Evolutionary conservation across 202 grass and related monocot species (phyloP).

Genomic region (Schoenoplectus tabernaemontani): DNA sequence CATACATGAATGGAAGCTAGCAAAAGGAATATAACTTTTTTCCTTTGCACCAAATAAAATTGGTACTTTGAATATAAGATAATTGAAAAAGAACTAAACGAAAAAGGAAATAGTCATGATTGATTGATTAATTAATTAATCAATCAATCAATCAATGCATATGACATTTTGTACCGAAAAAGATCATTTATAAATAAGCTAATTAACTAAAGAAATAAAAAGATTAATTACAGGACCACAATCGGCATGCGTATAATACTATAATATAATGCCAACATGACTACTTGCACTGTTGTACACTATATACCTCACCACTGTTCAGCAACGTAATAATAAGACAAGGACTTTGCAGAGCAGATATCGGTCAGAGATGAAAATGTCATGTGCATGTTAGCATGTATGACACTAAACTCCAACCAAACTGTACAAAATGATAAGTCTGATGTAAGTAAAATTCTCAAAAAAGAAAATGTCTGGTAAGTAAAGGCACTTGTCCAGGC

Average conservation of each 20-base stretch:
- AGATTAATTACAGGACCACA: background rate
- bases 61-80: background rate
- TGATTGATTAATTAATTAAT: too few relatives aligned
- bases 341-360: background rate
- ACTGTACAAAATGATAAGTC: background rate
- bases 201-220: too few relatives aligned
- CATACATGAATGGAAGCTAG: background rate
- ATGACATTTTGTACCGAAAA: too few relatives aligned
- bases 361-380: constrained; percentile 1
- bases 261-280: too few relatives aligned
- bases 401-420: background rate
- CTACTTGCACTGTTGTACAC: too few relatives aligned
- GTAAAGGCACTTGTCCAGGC: too few relatives aligned
- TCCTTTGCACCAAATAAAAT: background rate
- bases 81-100: background rate
- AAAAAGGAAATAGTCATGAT: background rate
- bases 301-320: too few relatives aligned
- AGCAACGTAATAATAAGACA: background rate
- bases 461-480: too few relatives aligned
- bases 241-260: too few relatives aligned
- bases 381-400: background rate
- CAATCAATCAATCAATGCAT: too few relatives aligned
- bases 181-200: too few relatives aligned
- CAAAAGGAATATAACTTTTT: background rate
- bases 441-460: too few relatives aligned